Base-by-base conservation (phyloP, 2,329 filamentous ascomycete species). In the Pseudogymnoascus sp. region DNA sequence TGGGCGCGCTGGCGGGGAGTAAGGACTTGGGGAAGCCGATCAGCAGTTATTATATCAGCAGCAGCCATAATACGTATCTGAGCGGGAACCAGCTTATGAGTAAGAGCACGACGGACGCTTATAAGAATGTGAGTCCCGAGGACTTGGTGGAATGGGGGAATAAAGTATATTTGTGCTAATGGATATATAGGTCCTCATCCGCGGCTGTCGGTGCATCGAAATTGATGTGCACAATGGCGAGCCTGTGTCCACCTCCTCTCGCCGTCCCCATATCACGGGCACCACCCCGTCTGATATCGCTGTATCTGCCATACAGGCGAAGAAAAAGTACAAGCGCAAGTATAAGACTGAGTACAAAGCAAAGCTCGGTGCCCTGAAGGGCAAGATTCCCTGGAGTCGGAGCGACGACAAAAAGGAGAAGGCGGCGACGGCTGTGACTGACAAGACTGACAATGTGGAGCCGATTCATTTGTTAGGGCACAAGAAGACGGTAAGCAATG, bases 51-150 rank as follows among this genome's bases (percentile, higher is more conserved):
- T 97, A 91, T 74, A 93, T 97, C 73, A 96, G 88, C 66, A 96
- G 91, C 68, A 96, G 91, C 72, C 93, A 97, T 78, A 97, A 97
- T 73, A 97, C 93, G 0, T 97, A 96, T 74, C 79, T 96, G 44
- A 87, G 87, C 1, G 93, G 93, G 1, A 92, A 96, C 70, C 93
- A 97, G 75, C 80, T 95, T 42, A 87, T 85, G 65, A 91, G 91
- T 56, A 85, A 86, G 65, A 88, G 90, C 65, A 91, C 88, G 29
- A 85, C 88, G 0, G 86, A 92, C 63, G 86, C 88, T 11, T 97
- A 97, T 76, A 88, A 82, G 68, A 85, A 86, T 72, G 90, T 90
- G 72, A 71, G 85, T 78, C 8, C 3, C 37, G 14, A 47, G 24
- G n/a, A 6, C 4, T 13, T 5, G 42, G 16, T 47, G 11, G 21